Base-by-base conservation (phyloP, 1,284 basidiomycete genomes). In the Caloboletus firmus region DNA sequence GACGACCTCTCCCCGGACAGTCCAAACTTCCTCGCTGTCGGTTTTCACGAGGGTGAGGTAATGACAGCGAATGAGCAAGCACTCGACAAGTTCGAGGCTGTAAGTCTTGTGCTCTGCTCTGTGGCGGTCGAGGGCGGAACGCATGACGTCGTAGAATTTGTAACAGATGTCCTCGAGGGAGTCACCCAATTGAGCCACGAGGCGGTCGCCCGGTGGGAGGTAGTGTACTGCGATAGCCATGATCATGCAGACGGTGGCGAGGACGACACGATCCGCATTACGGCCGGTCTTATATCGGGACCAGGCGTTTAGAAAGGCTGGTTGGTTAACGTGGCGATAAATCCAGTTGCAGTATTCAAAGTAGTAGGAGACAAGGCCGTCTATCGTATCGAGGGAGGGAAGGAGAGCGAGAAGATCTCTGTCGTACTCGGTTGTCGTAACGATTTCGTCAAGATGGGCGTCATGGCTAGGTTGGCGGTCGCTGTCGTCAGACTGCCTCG, bases 301-400 rank as follows among this genome's bases (percentile, higher is more conserved):
- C 89, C 89, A 92, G 22, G 83, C 81, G 13, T 76, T 70, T 13
- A 73, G 71, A 64, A 91, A 87, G 6, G 82, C 72, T 2, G 71
- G 53, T 52, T 84, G 78, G 68, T 89, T 85, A 55, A 91, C 79
- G 66, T 89, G 84, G 35, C 86, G 81, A 69, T 90, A 89, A 51
- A 91, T 82, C 89, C 89, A 91, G 68, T 87, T 90, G 77, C 88
- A 90, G 64, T 87, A 88, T 61, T 88, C 85, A 61, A 91, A 91
- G 70, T 91, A 91, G 70, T 84, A 87, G 48, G 73, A 72, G 63
- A 91, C 77, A 48, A 91, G 81, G 30, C 78, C 80, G 64, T 91
- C 89, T 61, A 89, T 84, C 49, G 83, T 74, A 45, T 84, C 79
- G 48, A 84, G 70, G 34, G 79, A 73, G 2, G 89, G 89, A 3